phyloP scores from a whole-genome alignment of 352 stramenopile species.

The Globisporangium splendens region DNA sequence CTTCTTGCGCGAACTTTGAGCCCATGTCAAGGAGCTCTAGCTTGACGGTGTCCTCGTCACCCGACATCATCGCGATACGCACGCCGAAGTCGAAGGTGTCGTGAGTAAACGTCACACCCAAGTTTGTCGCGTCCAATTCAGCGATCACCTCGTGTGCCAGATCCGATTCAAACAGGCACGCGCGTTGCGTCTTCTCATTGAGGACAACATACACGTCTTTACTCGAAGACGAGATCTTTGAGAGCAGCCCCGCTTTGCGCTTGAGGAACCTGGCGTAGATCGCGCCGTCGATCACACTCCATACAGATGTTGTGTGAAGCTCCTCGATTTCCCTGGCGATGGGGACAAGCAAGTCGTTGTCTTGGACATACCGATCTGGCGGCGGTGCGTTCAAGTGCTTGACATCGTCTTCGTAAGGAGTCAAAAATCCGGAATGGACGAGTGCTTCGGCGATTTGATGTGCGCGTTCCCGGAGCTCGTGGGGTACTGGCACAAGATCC shows the following conservation, averaged over 20 bases:
- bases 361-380: background rate
- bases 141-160: background rate
- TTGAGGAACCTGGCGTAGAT: conserved; percentile 5
- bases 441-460: too few relatives aligned
- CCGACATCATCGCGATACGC: background rate
- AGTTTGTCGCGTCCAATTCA: background rate
- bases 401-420: conserved; percentile 2
- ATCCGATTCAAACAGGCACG: conserved; percentile 10
- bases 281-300: conserved; percentile 5
- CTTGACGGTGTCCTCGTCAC: background rate
- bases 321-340: background rate
- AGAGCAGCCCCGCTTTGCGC: conserved; percentile 7
- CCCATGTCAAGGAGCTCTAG: conserved; percentile 7
- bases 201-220: conserved; percentile 11
- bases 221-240: background rate
- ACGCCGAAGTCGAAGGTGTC: conserved; percentile 5
- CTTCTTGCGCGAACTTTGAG: background rate
- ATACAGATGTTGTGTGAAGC: conserved; percentile 2
- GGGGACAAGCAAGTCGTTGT: conserved; percentile 7
- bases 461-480: too few relatives aligned
- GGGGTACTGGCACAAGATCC: too few relatives aligned
- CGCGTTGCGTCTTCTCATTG: conserved; percentile 2
- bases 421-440: background rate
- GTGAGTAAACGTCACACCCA: conserved; percentile 1
- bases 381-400: background rate